These are phyloP conservation scores for Mallotus nudiflorus DNA, from an alignment of 345 rosid species.

Conservation along the genomic window DNA sequence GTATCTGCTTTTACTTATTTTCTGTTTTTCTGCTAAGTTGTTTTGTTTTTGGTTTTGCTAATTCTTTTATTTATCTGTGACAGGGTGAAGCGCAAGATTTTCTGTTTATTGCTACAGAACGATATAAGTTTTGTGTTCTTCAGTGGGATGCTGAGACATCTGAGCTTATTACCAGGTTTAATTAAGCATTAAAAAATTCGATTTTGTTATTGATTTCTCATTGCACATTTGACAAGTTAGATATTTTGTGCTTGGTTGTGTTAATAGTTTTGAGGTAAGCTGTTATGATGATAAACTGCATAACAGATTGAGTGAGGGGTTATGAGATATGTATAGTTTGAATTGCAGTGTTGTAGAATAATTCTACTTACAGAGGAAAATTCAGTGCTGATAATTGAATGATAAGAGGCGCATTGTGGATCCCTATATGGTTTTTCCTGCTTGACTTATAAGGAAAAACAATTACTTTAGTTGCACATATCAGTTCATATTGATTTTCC, in stretches of 20 bases:
- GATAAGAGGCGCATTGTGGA: neutral
- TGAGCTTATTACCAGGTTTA: conserved; percentile 87
- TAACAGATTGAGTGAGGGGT: neutral
- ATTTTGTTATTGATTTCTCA: neutral
- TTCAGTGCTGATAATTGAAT: neutral
- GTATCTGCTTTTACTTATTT: conserved; percentile 27
- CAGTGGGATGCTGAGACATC: conserved; percentile 87
- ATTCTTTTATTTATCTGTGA: conserved; percentile 22
- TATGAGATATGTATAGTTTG: neutral
- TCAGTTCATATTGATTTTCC: neutral
- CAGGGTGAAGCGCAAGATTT: conserved; percentile 93
- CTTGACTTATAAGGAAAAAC: neutral
- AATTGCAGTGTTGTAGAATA: neutral
- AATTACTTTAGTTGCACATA: neutral
- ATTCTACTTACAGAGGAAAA: neutral
- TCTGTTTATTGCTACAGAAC: conserved; percentile 86
- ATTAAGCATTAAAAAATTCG: neutral
- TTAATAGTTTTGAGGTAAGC: neutral
- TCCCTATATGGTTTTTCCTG: neutral
- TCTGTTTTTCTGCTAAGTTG: neutral
- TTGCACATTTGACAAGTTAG: conserved; percentile 1
- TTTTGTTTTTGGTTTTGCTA: conserved; percentile 7
- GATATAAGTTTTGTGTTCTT: conserved; percentile 88
- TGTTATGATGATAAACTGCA: neutral
- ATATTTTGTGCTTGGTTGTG: neutral